A percentile compares a stretch with the other conserved stretches of the same genome.
Evolutionary conservation across 768 basidiomycete species (phyloP).

Genomic region (Trametes gibbosa): DNA sequence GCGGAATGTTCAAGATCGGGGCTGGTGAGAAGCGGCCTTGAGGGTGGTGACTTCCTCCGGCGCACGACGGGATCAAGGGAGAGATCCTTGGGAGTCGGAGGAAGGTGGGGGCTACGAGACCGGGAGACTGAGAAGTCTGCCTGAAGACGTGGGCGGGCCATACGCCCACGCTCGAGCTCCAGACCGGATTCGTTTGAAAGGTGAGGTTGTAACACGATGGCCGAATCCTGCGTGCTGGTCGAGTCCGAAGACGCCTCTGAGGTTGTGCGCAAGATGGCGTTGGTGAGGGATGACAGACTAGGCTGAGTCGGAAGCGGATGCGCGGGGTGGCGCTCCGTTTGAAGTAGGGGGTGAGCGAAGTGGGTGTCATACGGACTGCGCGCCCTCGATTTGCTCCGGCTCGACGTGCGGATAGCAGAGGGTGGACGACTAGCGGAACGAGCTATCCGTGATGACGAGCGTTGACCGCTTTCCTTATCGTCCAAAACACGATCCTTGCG

Average conservation of each 20-base stretch:
- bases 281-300: slow-evolving; percentile 22
- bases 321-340: slow-evolving; percentile 6
- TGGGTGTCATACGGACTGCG: slow-evolving; percentile 26
- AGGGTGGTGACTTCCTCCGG: slow-evolving; percentile 18
- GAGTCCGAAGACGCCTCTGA: slow-evolving; percentile 23
- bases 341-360: slow-evolving; percentile 18
- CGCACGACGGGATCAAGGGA: slow-evolving; percentile 13
- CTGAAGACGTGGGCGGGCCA: slow-evolving; percentile 6
- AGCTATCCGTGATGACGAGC: slow-evolving; percentile 52
- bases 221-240: slow-evolving; percentile 12
- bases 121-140: slow-evolving; percentile 33
- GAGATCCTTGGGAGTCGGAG: slow-evolving; percentile 40
- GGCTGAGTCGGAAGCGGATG: slow-evolving; percentile 20
- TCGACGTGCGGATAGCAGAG: slow-evolving; percentile 36
- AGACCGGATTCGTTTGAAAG: slow-evolving; percentile 5
- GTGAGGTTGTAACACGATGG: slow-evolving; percentile 13
- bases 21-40: neutral
- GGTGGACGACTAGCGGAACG: slow-evolving; percentile 38
- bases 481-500: neutral
- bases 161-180: slow-evolving; percentile 20
- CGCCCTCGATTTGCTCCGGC: slow-evolving; percentile 42
- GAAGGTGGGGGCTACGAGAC: slow-evolving; percentile 48
- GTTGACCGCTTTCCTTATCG: slow-evolving; percentile 31
- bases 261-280: slow-evolving; percentile 26
- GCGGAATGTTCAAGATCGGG: slow-evolving; percentile 9